Evolutionary conservation across 1,284 basidiomycete genomes (phyloP).

Genomic region (Stygiomarasmius scandens): DNA sequence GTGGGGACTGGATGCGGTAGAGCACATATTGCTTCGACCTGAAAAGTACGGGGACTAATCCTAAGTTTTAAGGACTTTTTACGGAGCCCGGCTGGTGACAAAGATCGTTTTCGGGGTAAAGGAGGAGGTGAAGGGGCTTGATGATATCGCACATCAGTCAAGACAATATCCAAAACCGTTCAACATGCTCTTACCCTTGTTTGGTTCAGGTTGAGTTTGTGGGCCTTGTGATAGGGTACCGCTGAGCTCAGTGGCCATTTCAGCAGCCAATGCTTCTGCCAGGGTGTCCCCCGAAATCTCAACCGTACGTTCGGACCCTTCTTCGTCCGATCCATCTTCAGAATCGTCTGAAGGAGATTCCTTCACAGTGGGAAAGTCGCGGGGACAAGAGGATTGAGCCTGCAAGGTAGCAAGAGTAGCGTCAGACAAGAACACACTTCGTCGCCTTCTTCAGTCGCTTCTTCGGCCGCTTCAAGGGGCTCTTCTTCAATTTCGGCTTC

Average conservation of each 20-base stretch:
- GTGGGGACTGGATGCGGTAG: constrained; percentile 89
- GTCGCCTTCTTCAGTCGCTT: constrained; percentile 58
- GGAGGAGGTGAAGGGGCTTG: constrained; percentile 30
- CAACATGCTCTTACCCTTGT: constrained; percentile 19
- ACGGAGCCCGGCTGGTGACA: constrained; percentile 65
- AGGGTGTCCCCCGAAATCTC: constrained; percentile 17
- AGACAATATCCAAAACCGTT: not conserved
- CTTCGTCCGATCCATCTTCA: constrained; percentile 57
- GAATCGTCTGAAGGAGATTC: constrained; percentile 57
- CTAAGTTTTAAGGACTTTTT: constrained; percentile 41
- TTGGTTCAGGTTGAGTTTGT: constrained; percentile 21
- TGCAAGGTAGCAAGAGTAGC: constrained; percentile 9
- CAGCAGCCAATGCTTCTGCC: constrained; percentile 13
- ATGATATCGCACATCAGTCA: not conserved
- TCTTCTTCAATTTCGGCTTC: constrained; percentile 56
- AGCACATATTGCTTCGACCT: constrained; percentile 92
- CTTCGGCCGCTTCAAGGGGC: constrained; percentile 52
- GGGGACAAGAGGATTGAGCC: not conserved
- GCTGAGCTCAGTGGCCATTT: not conserved
- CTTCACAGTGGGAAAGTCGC: constrained; percentile 29
- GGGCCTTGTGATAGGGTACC: constrained; percentile 9
- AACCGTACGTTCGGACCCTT: constrained; percentile 32
- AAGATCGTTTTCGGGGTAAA: constrained; percentile 50
- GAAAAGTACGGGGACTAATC: constrained; percentile 61
- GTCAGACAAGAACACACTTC: constrained; percentile 47